phyloP scores from a whole-genome alignment of 2,329 filamentous ascomycete genomes.

The Fusarium sp. region DNA sequence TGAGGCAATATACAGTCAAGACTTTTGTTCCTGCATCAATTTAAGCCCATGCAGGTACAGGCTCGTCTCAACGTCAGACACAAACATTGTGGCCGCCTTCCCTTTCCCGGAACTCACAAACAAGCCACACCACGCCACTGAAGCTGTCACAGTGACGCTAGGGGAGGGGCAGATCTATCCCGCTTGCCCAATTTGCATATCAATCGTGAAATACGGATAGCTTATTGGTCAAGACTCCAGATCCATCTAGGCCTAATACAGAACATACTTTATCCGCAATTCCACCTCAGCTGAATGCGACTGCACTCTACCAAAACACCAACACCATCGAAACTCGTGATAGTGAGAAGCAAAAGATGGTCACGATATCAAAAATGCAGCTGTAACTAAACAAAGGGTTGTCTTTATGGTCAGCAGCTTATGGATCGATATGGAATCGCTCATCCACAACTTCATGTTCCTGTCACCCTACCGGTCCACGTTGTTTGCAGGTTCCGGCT shows the following conservation, averaged over 20 bases:
- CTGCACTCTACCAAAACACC: conserved; percentile 1
- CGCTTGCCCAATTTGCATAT: conserved; percentile 33
- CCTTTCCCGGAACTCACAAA: conserved; percentile 23
- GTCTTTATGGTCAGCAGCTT: no score
- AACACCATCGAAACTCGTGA: neutral
- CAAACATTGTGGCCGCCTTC: conserved; percentile 12
- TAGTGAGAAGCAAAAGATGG: neutral
- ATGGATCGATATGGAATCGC: neutral
- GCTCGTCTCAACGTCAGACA: neutral
- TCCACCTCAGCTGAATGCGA: neutral
- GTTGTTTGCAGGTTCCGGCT: neutral
- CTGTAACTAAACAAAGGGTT: fast-evolving
- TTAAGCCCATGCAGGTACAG: conserved; percentile 5
- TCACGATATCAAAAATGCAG: neutral
- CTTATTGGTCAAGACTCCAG: conserved; percentile 1
- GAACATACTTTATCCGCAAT: neutral
- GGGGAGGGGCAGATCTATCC: conserved; percentile 9
- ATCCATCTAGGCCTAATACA: conserved; percentile 16
- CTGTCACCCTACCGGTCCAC: neutral
- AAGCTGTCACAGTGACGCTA: conserved; percentile 26
- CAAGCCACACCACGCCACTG: conserved; percentile 23
- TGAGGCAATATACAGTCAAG: neutral
- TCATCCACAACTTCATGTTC: neutral
- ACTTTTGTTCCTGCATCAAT: neutral
- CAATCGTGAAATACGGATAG: neutral